These are phyloP conservation scores for Starmerella gropengiesseri DNA, from an alignment of 805 yeast species.

Conservation along the genomic window DNA sequence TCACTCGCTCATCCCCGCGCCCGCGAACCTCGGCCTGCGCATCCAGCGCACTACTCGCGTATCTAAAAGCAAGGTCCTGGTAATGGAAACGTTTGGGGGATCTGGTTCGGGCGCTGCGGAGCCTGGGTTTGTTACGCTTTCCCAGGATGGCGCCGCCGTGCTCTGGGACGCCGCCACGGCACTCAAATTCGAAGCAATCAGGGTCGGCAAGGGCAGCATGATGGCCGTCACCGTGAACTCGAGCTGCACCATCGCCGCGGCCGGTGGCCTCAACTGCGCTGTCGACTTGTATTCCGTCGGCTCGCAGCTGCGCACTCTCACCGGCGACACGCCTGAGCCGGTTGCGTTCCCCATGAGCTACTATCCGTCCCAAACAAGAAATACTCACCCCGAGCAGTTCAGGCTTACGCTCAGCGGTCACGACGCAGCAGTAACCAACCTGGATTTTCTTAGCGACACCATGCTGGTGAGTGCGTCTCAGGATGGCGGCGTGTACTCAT, in stretches of 20 bases:
- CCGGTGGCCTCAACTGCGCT: slow-evolving; percentile 23
- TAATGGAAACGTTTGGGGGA: neutral
- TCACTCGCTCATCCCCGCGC: neutral
- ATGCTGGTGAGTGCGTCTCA: slow-evolving; percentile 12
- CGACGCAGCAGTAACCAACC: slow-evolving; percentile 14
- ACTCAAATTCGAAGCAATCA: slow-evolving; percentile 18
- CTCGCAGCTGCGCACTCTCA: slow-evolving; percentile 7
- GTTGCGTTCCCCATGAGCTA: slow-evolving; percentile 6
- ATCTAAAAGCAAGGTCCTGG: neutral
- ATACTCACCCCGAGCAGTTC: slow-evolving; percentile 3
- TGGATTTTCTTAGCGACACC: slow-evolving; percentile 13
- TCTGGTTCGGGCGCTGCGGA: neutral
- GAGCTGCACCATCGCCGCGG: slow-evolving; percentile 16
- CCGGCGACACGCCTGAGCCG: neutral
- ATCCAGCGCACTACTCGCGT: neutral
- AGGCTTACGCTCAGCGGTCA: slow-evolving; percentile 14
- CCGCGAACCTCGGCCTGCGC: neutral
- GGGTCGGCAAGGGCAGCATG: slow-evolving; percentile 16
- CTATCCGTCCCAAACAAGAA: neutral
- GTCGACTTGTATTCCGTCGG: slow-evolving; percentile 21
- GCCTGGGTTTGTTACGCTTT: slow-evolving; percentile 9
- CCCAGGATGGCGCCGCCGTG: slow-evolving; percentile 17
- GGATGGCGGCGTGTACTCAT: slow-evolving; percentile 33
- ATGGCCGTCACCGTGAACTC: slow-evolving; percentile 13
- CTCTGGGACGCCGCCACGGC: slow-evolving; percentile 19